Conservation (phyloP, 176 grass and related monocot genomes). For the Triticum monococcum region DNA sequence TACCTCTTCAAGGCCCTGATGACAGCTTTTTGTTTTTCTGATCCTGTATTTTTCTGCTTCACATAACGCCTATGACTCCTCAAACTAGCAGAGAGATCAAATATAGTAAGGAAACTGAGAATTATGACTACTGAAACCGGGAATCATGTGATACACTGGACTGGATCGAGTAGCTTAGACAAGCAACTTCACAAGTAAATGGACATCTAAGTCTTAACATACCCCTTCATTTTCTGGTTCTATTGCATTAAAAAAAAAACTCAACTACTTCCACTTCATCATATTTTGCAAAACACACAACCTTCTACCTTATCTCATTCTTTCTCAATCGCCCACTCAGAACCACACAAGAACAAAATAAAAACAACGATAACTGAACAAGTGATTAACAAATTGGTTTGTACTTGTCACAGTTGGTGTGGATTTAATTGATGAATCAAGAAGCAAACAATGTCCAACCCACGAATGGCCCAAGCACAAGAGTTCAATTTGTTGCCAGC, state of each 20-base stretch:
- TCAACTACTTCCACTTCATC: not conserved
- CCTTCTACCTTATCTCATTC: not conserved
- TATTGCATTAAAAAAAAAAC: not conserved
- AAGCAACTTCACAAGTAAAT: not conserved
- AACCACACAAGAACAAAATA: not conserved
- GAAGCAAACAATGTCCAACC: not conserved
- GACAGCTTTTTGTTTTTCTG: not conserved
- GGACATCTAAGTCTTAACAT: not conserved
- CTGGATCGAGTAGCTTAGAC: not conserved
- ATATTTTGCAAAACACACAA: not conserved
- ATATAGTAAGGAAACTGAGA: not conserved
- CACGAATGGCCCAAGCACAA: not conserved
- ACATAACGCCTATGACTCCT: not conserved
- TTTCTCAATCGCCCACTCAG: too few relatives aligned
- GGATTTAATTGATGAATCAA: not conserved
- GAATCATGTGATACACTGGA: not conserved
- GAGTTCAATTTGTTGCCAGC: not conserved
- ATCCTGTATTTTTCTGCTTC: not conserved
- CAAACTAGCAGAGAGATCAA: not conserved
- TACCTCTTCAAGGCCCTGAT: conserved; percentile 1
- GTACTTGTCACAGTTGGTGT: not conserved
- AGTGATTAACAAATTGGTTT: not conserved
- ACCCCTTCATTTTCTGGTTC: not conserved
- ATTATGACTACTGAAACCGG: not conserved
- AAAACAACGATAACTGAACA: not conserved